Percentiles rank a stretch among this genome's conserved stretches.
Evolutionary conservation across 1,284 basidiomycete genomes (phyloP).

Genomic region (Boletus hoseneyae): DNA sequence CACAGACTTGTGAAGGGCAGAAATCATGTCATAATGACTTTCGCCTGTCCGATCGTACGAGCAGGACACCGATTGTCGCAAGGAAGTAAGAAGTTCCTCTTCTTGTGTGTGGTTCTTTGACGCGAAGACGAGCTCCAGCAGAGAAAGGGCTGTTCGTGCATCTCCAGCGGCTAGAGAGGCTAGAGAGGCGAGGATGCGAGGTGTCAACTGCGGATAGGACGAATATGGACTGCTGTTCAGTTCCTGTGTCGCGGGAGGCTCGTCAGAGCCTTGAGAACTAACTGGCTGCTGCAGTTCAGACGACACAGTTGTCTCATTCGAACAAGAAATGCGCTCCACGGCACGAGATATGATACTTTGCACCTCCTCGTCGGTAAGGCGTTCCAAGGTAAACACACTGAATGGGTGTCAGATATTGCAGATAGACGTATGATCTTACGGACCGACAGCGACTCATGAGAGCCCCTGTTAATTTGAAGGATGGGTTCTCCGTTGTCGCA

Average conservation of each 20-base stretch:
- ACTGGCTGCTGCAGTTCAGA: slow-evolving; percentile 2
- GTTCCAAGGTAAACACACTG: slow-evolving; percentile 64
- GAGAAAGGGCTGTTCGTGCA: slow-evolving; percentile 65
- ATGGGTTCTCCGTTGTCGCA: slow-evolving; percentile 92
- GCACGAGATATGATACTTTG: slow-evolving; percentile 50
- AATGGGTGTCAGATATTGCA: slow-evolving; percentile 13
- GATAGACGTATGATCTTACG: slow-evolving; percentile 24
- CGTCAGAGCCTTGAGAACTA: slow-evolving; percentile 16
- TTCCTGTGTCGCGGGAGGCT: slow-evolving; percentile 13
- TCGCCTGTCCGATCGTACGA: slow-evolving; percentile 78
- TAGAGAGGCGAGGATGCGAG: slow-evolving; percentile 48
- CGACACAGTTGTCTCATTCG: neutral
- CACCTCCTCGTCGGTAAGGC: slow-evolving; percentile 59
- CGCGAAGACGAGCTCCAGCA: slow-evolving; percentile 59
- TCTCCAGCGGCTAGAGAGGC: slow-evolving; percentile 62
- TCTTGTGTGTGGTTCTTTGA: slow-evolving; percentile 40
- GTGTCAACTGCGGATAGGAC: slow-evolving; percentile 45
- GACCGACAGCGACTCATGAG: slow-evolving; percentile 80
- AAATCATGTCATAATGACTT: slow-evolving; percentile 83
- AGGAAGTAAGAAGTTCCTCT: slow-evolving; percentile 43
- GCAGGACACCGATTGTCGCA: slow-evolving; percentile 55
- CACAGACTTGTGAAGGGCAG: slow-evolving; percentile 84
- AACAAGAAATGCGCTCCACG: slow-evolving; percentile 38
- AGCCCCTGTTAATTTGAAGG: slow-evolving; percentile 79
- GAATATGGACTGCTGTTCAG: slow-evolving; percentile 23